phyloP scores from a whole-genome alignment of 345 rosid genomes.

The Clarkia xantiana region DNA sequence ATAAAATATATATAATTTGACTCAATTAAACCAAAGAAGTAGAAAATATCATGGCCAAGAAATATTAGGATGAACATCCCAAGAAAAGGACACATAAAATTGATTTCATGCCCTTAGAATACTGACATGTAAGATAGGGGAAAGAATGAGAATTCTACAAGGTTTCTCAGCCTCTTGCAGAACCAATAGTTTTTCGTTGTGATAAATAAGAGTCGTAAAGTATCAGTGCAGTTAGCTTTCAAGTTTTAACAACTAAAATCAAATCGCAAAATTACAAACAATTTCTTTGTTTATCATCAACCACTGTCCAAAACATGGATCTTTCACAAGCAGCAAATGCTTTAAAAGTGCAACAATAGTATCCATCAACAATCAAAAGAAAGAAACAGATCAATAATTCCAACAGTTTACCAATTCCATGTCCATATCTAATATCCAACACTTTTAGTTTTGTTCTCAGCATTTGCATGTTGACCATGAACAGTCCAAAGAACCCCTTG shows the following conservation, averaged over 20 bases:
- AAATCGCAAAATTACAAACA: neutral
- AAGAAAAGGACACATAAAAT: neutral
- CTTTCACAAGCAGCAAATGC: too few relatives aligned
- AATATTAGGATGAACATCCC: neutral
- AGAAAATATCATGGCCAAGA: neutral
- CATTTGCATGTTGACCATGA: conserved; percentile 54
- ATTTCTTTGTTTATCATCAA: neutral
- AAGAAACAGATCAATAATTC: neutral
- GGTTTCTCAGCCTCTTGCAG: conserved; percentile 80
- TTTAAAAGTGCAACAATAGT: too few relatives aligned
- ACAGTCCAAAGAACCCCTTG: conserved; percentile 70
- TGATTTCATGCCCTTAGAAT: neutral
- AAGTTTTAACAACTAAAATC: neutral
- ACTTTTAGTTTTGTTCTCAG: conserved; percentile 59
- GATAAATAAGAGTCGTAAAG: conserved; percentile 68
- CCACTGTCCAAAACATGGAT: too few relatives aligned
- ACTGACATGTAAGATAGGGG: neutral
- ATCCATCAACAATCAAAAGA: conserved; percentile 2
- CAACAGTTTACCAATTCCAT: conserved; percentile 48
- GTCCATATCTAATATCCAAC: conserved; percentile 59
- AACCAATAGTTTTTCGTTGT: conserved; percentile 79
- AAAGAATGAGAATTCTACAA: conserved; percentile 34
- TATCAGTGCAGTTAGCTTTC: conserved; percentile 2
- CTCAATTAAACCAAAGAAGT: neutral
- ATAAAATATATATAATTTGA: neutral